Base-by-base conservation (phyloP, 345 rosid genomes). In the Aquilaria yunnanensis region DNA sequence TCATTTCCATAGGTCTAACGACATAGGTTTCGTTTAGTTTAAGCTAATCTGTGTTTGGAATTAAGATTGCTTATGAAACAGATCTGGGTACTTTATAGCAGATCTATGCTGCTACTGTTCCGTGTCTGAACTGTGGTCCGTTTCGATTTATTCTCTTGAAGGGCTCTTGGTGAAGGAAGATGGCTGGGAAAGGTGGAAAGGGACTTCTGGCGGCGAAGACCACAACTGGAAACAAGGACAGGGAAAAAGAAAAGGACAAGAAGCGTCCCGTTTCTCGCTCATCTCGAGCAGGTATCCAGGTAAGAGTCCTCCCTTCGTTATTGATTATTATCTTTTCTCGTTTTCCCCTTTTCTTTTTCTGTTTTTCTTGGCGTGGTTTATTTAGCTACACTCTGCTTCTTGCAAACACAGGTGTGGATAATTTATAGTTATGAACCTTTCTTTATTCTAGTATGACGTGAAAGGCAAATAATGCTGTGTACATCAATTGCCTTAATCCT, bases 231-330 rank as follows among this genome's bases (percentile, higher is more conserved):
- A 88, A 76, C 84, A 91, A 88, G 78, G 97, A 84, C 51, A 85
- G 83, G 56, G 84, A 74, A 30, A 81, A 82, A 64, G 97, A 90
- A 45, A 85, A 88, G 65, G 90, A 82, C 69, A 92, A 92, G 98
- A 92, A 92, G 84, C 78, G 81, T 54, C 83, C 96, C 2, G 62
- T 77, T 63, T 86, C 98, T 63, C 85, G 98, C 46, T 92, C 98
- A 32, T 74, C 98, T 60, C 98, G 98, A 57, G 96, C 98, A 4
- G 98, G 98, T 7, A 89, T 92, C 61, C 96, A 89, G 92, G 98
- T 92, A 14, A 55, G 12, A 6, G 32, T 23, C 54, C 32, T 6
- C 2, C n/a, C 5, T 6, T 33, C 32, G 9, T 14, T 11, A 4
- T 16, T 29, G 16, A n/a, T 61, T 50, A 9, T n/a, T 2, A 2